These are phyloP conservation scores for Leucosporidium yakuticum DNA, from an alignment of 768 basidiomycete genomes.

Conservation along the genomic window DNA sequence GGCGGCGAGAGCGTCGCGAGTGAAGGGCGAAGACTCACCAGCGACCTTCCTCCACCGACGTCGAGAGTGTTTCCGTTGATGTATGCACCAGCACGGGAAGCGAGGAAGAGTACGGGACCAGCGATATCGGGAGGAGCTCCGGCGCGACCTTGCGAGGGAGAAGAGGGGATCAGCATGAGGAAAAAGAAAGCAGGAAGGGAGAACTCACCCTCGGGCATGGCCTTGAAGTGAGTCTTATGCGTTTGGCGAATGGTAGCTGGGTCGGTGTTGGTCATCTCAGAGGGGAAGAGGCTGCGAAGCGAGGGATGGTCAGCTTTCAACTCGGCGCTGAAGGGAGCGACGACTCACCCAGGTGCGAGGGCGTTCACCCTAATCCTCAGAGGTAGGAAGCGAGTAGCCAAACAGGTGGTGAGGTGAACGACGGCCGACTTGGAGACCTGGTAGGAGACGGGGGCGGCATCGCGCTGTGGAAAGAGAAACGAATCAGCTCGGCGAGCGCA, in stretches of 20 bases:
- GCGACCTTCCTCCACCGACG: not conserved
- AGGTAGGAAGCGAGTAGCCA: constrained; percentile 2
- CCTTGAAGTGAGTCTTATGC: not conserved
- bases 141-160: not conserved
- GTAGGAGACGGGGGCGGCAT: not conserved
- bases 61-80: constrained; percentile 5
- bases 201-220: constrained; percentile 5
- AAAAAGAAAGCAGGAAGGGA: not conserved
- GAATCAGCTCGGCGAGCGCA: no score
- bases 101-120: constrained; percentile 1
- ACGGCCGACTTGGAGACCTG: constrained; percentile 1
- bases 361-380: constrained; percentile 1
- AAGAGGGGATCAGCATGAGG: not conserved
- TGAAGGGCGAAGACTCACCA: constrained; percentile 42
- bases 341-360: constrained; percentile 2
- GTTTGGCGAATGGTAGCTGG: not conserved
- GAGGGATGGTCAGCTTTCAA: not conserved
- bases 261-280: constrained; percentile 4
- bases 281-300: not conserved
- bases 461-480: no score
- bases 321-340: not conserved
- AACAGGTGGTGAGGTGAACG: not conserved
- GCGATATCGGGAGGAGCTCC: not conserved
- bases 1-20: no score
- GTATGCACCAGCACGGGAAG: not conserved